Conservation (phyloP, 2,329 filamentous ascomycete species). For the Simplicillium sp. region DNA sequence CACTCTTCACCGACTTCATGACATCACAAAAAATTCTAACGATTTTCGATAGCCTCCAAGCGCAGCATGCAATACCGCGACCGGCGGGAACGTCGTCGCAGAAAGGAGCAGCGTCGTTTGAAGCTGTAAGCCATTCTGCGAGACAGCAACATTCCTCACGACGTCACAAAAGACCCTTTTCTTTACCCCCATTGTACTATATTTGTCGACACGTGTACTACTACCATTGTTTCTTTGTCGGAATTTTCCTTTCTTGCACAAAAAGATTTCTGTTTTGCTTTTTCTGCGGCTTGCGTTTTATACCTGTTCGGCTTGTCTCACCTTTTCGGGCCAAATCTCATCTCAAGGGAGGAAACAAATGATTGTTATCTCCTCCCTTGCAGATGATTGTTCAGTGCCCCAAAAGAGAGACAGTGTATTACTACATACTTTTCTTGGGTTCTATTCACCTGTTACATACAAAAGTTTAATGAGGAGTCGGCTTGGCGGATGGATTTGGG, state of each 20-base stretch:
- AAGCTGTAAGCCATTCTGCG: conserved; percentile 17
- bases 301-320: conserved; percentile 1
- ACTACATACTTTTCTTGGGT: no score
- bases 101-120: conserved; percentile 26
- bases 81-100: conserved; percentile 24
- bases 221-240: conserved; percentile 1
- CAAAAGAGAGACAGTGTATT: no score
- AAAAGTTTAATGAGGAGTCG: no score
- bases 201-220: conserved; percentile 5
- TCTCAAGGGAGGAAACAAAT: no score
- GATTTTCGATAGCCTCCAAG: conserved; percentile 18
- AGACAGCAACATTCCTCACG: conserved; percentile 7
- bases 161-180: not conserved
- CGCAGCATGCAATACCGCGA: conserved; percentile 24
- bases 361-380: no score
- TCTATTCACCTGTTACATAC: no score
- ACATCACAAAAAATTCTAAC: conserved; percentile 10
- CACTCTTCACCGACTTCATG: not conserved
- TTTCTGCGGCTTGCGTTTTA: not conserved
- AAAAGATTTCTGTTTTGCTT: not conserved
- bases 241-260: not conserved
- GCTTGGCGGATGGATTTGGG: no score
- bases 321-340: not conserved
- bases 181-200: conserved; percentile 6
- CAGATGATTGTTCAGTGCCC: no score